Evolutionary conservation across 495 filamentous ascomycete species (phyloP).

Genomic region (Evernia prunastri): DNA sequence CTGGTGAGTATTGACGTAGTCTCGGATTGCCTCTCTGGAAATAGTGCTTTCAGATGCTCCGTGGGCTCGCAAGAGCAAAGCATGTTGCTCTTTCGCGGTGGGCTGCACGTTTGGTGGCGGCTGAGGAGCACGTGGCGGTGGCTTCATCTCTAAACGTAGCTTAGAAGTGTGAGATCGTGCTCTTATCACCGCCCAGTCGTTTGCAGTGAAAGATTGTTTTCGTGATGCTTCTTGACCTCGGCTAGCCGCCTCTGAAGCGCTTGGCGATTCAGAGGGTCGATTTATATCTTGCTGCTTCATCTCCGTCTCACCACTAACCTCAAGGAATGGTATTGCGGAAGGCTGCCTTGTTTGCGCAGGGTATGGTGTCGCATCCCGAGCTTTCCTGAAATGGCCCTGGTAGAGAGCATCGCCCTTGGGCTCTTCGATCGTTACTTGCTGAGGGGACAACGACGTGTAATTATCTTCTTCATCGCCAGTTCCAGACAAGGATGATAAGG

Average conservation of each 20-base stretch:
- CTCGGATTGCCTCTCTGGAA: conserved; percentile 22
- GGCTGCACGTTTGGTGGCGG: conserved; percentile 24
- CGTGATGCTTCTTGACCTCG: background rate
- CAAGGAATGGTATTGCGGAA: background rate
- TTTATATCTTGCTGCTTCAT: background rate
- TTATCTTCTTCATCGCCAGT: conserved; percentile 22
- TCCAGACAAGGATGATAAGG: conserved; percentile 15
- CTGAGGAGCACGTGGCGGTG: conserved; percentile 24
- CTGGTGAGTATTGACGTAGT: conserved; percentile 33
- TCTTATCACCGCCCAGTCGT: conserved; percentile 18
- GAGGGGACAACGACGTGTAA: conserved; percentile 12
- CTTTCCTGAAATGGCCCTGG: conserved; percentile 11
- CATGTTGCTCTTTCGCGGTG: conserved; percentile 21
- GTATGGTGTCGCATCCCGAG: conserved; percentile 16
- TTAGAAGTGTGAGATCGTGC: conserved; percentile 16
- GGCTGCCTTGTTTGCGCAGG: conserved; percentile 11
- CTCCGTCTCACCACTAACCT: background rate
- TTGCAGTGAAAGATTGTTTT: conserved; percentile 5
- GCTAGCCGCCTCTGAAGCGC: background rate
- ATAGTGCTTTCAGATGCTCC: conserved; percentile 21
- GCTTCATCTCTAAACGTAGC: conserved; percentile 18
- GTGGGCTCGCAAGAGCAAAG: conserved; percentile 29
- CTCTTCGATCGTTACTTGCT: conserved; percentile 8
- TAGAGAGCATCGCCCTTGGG: conserved; percentile 3
- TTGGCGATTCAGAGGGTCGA: conserved; percentile 4